A percentile compares a stretch with the other conserved stretches of the same genome.
phyloP scores from a whole-genome alignment of 768 basidiomycete species.

The Suillus paluster region DNA sequence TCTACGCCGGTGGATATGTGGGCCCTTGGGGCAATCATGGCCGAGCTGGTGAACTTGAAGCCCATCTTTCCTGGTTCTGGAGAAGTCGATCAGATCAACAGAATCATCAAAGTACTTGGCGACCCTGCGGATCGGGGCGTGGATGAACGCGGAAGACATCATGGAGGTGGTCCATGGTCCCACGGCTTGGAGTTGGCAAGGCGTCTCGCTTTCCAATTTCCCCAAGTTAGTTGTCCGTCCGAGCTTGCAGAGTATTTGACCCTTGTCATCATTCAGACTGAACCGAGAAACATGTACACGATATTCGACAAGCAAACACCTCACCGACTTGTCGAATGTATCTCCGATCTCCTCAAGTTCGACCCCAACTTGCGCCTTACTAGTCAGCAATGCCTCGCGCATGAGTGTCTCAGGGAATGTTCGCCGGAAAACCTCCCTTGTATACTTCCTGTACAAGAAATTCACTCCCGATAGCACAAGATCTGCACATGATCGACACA shows the following conservation, averaged over 20 bases:
- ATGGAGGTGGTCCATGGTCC: slow-evolving; percentile 90
- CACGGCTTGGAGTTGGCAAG: slow-evolving; percentile 87
- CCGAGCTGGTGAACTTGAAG: slow-evolving; percentile 92
- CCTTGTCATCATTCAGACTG: slow-evolving; percentile 47
- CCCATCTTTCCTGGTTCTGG: slow-evolving; percentile 94
- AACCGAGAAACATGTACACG: slow-evolving; percentile 68
- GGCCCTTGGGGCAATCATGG: slow-evolving; percentile 98
- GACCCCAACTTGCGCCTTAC: slow-evolving; percentile 89
- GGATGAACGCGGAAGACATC: slow-evolving; percentile 64
- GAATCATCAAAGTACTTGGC: slow-evolving; percentile 89
- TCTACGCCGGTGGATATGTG: slow-evolving; percentile 99
- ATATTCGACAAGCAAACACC: slow-evolving; percentile 84
- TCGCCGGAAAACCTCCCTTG: slow-evolving; percentile 66
- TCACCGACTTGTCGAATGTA: slow-evolving; percentile 83
- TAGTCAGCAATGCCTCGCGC: slow-evolving; percentile 83
- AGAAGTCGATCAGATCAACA: slow-evolving; percentile 89
- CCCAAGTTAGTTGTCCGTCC: slow-evolving; percentile 62
- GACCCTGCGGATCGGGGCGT: slow-evolving; percentile 86
- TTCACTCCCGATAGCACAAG: not conserved
- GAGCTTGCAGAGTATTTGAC: not conserved
- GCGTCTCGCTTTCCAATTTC: slow-evolving; percentile 84
- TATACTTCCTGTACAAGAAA: slow-evolving; percentile 45
- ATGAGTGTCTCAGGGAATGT: slow-evolving; percentile 86
- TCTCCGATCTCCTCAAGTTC: slow-evolving; percentile 88
- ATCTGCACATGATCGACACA: not conserved